A percentile compares a stretch with the other conserved stretches of the same genome.
Evolutionary conservation across 1,139 yeast species (phyloP).

Genomic region (Fermentozyma sake): DNA sequence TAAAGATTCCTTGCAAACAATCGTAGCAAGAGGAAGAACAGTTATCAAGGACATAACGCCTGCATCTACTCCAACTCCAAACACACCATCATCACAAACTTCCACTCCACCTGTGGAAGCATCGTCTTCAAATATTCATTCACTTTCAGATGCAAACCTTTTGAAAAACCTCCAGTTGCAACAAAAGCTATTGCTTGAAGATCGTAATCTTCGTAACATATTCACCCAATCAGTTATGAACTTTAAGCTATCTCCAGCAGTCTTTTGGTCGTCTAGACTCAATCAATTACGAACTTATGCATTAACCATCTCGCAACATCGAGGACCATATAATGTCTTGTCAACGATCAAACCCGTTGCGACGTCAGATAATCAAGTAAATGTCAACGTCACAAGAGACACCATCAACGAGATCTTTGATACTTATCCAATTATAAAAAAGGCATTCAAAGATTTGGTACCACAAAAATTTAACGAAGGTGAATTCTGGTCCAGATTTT

Average conservation of each 20-base stretch:
- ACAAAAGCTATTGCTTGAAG: slow-evolving; percentile 68
- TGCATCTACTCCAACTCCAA: slow-evolving; percentile 2
- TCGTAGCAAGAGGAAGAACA: slow-evolving; percentile 65
- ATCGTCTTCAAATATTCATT: slow-evolving; percentile 17
- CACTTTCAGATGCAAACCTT: slow-evolving; percentile 38
- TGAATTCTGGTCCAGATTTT: slow-evolving; percentile 96
- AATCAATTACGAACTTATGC: slow-evolving; percentile 83
- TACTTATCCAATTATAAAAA: slow-evolving; percentile 89
- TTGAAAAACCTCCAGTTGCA: slow-evolving; percentile 73
- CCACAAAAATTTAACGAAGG: slow-evolving; percentile 79
- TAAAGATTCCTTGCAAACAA: slow-evolving; percentile 64
- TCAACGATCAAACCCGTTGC: slow-evolving; percentile 93
- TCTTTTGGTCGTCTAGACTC: slow-evolving; percentile 85
- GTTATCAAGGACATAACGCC: slow-evolving; percentile 25
- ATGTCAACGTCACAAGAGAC: slow-evolving; percentile 87
- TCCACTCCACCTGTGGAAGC: slow-evolving; percentile 7
- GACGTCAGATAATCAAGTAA: slow-evolving; percentile 83
- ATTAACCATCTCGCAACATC: slow-evolving; percentile 72
- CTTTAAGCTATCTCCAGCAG: slow-evolving; percentile 69
- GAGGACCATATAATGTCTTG: slow-evolving; percentile 91
- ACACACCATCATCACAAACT: slow-evolving; percentile 4
- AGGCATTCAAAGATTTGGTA: slow-evolving; percentile 85
- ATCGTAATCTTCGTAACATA: slow-evolving; percentile 63
- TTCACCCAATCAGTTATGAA: slow-evolving; percentile 88
- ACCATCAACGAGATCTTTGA: slow-evolving; percentile 86